Evolutionary conservation across 2,329 filamentous ascomycete genomes (phyloP).

Genomic region (Ophiostoma perfectum): DNA sequence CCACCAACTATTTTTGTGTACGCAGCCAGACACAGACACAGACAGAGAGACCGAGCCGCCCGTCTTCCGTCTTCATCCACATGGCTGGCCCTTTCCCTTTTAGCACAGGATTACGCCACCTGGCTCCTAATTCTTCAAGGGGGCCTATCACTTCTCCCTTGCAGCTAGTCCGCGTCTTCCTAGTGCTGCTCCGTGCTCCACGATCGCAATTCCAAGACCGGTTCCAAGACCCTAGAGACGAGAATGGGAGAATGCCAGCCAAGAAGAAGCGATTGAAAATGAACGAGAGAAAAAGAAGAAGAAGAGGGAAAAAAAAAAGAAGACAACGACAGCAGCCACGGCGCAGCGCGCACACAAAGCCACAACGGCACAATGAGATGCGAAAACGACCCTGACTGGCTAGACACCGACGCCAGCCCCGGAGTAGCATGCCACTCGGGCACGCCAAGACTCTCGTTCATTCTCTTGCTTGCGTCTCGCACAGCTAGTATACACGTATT

Average conservation of each 20-base stretch:
- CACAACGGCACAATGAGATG: not conserved
- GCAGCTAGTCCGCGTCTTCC: not conserved
- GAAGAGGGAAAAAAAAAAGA: not conserved
- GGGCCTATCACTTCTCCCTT: not conserved
- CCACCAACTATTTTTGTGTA: not conserved
- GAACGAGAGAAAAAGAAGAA: not conserved
- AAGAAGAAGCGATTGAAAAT: not conserved
- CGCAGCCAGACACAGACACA: too few species aligned
- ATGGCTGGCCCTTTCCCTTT: slow-evolving; percentile 3
- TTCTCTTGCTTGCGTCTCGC: not conserved
- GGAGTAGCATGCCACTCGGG: not conserved
- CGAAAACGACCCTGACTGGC: not conserved
- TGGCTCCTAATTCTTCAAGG: not conserved
- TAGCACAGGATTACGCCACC: slow-evolving; percentile 9
- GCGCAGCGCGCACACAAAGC: too few species aligned
- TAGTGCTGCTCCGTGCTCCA: not conserved
- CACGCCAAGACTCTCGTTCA: not conserved
- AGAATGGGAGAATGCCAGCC: not conserved
- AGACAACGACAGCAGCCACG: not conserved
- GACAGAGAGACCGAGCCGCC: too few species aligned
- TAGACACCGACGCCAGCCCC: not conserved
- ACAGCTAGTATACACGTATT: too few species aligned
- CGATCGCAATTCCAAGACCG: not conserved
- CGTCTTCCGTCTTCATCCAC: not conserved
- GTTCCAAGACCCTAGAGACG: not conserved